phyloP scores from a whole-genome alignment of 768 basidiomycete genomes.

The Albatrellus ellisii region DNA sequence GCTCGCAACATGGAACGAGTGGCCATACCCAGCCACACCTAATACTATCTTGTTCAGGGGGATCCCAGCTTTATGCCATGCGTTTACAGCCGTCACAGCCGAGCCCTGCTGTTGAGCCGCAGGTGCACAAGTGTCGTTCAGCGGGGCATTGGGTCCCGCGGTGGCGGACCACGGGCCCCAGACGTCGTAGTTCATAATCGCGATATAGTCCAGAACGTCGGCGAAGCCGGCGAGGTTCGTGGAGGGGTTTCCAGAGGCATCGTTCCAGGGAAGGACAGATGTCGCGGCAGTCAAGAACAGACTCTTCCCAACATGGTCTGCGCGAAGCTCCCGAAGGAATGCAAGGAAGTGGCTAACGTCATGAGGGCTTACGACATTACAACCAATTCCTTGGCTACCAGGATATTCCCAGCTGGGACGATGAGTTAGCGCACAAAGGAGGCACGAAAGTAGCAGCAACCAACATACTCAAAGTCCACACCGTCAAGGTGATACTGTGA shows the following conservation, averaged over 20 bases:
- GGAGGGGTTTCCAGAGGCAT: constrained; percentile 2
- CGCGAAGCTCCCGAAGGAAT: constrained; percentile 61
- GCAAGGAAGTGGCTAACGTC: constrained; percentile 68
- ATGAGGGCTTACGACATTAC: constrained; percentile 39
- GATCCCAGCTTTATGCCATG: constrained; percentile 9
- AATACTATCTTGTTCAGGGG: constrained; percentile 49
- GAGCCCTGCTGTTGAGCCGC: constrained; percentile 1
- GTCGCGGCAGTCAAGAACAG: constrained; percentile 61
- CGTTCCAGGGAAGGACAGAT: not conserved
- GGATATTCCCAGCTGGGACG: constrained; percentile 36
- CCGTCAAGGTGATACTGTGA: constrained; percentile 7
- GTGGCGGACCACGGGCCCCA: constrained; percentile 4
- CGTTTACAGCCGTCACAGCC: constrained; percentile 6
- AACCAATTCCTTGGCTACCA: constrained; percentile 44
- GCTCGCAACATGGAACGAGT: constrained; percentile 41
- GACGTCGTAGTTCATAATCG: constrained; percentile 12
- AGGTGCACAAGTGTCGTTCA: constrained; percentile 9
- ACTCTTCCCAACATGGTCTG: constrained; percentile 34
- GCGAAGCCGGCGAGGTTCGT: constrained; percentile 6
- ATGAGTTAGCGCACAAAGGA: constrained; percentile 16
- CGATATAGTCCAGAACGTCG: constrained; percentile 10
- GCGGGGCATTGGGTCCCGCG: constrained; percentile 11
- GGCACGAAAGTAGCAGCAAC: not conserved
- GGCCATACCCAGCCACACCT: constrained; percentile 78
- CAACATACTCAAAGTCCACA: constrained; percentile 9